These are phyloP conservation scores for Hymenoscyphus fraxineus DNA, from an alignment of 2,329 filamentous ascomycete species.

Conservation along the genomic window DNA sequence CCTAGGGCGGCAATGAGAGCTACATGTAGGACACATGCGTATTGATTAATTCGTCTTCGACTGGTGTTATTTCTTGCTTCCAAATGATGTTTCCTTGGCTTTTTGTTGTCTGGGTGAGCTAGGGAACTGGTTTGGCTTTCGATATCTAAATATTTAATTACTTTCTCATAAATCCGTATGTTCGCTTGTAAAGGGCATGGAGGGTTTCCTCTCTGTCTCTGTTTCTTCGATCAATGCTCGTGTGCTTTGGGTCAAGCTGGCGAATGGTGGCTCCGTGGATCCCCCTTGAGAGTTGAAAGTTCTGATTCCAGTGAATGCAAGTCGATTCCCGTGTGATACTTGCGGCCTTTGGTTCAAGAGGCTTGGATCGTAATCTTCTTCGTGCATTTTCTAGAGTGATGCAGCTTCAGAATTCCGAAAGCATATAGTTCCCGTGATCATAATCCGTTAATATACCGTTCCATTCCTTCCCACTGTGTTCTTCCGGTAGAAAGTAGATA, in stretches of 20 bases:
- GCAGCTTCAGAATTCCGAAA: neutral
- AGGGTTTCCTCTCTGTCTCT: neutral
- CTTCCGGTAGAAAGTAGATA: conserved; percentile 63
- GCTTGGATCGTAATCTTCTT: neutral
- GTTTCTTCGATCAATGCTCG: neutral
- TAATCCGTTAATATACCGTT: conserved; percentile 50
- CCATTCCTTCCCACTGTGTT: conserved; percentile 63
- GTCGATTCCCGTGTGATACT: neutral
- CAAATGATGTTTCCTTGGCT: neutral
- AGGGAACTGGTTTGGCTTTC: neutral
- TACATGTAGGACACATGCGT: neutral
- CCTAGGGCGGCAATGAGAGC: too few species aligned
- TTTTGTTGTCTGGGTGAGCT: neutral
- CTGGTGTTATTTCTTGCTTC: neutral
- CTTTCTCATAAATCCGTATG: neutral
- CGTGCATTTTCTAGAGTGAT: neutral
- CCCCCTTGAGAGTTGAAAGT: neutral
- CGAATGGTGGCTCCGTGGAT: neutral
- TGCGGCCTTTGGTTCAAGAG: neutral
- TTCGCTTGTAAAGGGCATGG: neutral
- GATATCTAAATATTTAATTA: neutral
- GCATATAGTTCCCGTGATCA: conserved; percentile 26
- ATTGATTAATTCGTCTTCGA: neutral
- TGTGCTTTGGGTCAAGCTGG: too few species aligned
- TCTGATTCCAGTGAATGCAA: neutral